Evolutionary conservation across 2,329 filamentous ascomycete genomes (phyloP), one percentile per base, ranked within the genome.

Genomic region (Penicillium sp.): DNA sequence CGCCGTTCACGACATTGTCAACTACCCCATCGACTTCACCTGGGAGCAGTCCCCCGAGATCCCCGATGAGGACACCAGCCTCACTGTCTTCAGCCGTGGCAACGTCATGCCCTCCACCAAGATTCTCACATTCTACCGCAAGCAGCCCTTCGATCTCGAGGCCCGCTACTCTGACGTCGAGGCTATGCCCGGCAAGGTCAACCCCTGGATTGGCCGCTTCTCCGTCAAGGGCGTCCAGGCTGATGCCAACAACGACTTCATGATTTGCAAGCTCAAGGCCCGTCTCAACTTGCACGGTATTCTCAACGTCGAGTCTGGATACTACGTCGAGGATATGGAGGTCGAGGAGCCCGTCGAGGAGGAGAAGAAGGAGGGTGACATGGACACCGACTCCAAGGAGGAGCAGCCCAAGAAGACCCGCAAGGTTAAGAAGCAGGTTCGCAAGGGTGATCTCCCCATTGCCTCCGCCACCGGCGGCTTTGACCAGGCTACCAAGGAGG

Each of bases 261-360:
- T 99, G 93, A 95, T 97, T 72, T 99, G 94, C 89, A 99, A 99
- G 83, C 88, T 99, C 62, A 97, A 97, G 86, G 93, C 94, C 48
- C 88, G 94, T 63, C 86, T 99, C 56, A 99, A 99, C 80, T 86
- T 97, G 64, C 93, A 97, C 81, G 94, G 94, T 76, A 86, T 99
- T 59, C 83, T 99, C 66, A 97, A 97, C 74, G 89, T 99, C 38
- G 94, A 99, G 82, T 93, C 88, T 62, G 94, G 93, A 60, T 99
- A 99, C 83, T 97, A 91, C 71, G 94, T 99, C 54, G 94, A 99
- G 81, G 94, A 99, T 74, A 87, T 95, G 72, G 94, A 99, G 79
- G 88, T 97, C 56, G 94, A 99, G 81, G 93, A 96, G 81, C 91
- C 93, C 63, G 82, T 96, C 62, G 90, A 88, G 69, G 88, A 92